These are phyloP conservation scores for Scutellaria galericulata DNA, from an alignment of 257 asterid genomes.

Conservation along the genomic window DNA sequence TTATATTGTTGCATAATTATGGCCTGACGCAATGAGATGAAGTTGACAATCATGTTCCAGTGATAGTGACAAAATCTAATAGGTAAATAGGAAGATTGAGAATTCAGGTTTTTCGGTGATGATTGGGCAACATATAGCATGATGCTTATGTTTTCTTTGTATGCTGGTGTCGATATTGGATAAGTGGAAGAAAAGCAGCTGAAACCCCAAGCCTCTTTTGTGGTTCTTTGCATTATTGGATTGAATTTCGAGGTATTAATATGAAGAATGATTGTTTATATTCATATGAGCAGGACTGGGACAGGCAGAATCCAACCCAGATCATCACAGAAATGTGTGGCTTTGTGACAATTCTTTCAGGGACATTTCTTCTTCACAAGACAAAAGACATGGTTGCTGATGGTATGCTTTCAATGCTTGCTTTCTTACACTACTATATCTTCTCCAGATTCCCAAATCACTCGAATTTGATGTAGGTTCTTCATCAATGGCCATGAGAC, in stretches of 20 bases:
- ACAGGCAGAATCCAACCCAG: constrained; percentile 92
- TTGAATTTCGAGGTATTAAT: neutral
- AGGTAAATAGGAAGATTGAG: neutral
- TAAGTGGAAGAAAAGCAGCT: neutral
- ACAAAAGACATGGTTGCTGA: constrained; percentile 98
- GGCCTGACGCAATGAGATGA: constrained; percentile 17
- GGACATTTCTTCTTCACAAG: constrained; percentile 98
- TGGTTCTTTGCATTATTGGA: neutral
- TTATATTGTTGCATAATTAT: constrained; percentile 2
- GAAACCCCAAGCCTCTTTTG: neutral
- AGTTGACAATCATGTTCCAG: neutral
- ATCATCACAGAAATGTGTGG: constrained; percentile 96
- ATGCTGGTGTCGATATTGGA: constrained; percentile 1
- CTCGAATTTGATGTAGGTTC: constrained; percentile 44
- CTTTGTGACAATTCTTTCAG: constrained; percentile 91
- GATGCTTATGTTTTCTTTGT: neutral
- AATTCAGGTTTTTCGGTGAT: constrained; percentile 1
- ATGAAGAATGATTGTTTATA: constrained; percentile 1
- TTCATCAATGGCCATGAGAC: constrained; percentile 41
- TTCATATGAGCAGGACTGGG: constrained; percentile 78
- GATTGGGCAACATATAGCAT: neutral
- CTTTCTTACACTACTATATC: neutral
- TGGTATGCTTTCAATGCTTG: constrained; percentile 44
- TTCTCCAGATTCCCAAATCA: no score
- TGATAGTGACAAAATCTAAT: neutral